Conservation (phyloP, 495 filamentous ascomycete genomes). For the Xylaria nigripes region DNA sequence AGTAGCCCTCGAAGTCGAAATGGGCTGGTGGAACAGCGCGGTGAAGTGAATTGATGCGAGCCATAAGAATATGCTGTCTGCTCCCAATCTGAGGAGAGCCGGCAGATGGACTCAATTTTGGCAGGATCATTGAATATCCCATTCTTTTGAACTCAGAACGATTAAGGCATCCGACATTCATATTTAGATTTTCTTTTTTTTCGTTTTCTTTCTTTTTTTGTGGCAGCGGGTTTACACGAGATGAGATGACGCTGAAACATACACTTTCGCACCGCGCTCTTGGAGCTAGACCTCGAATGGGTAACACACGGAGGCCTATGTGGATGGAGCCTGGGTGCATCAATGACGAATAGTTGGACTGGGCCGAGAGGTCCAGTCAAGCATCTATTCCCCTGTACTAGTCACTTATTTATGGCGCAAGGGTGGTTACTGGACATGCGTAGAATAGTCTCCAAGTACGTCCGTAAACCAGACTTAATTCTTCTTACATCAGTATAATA, state of each 20-base stretch:
- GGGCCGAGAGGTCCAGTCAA: not conserved
- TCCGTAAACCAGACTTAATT: conserved; percentile 4
- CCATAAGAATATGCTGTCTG: not conserved
- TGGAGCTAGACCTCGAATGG: not conserved
- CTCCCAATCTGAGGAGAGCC: not conserved
- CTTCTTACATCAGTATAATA: conserved; percentile 7
- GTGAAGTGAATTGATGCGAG: conserved; percentile 10
- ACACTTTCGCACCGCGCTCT: not conserved
- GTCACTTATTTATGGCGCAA: not conserved
- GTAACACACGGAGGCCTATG: not conserved
- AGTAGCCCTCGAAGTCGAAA: conserved; percentile 24
- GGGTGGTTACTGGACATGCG: conserved; percentile 13
- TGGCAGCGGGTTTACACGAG: conserved; percentile 1
- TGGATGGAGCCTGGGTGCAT: not conserved
- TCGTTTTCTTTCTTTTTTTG: too few species aligned
- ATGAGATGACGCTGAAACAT: not conserved
- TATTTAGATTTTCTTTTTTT: conserved; percentile 9
- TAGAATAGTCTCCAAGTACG: conserved; percentile 7
- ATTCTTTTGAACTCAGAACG: conserved; percentile 4
- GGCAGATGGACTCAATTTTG: conserved; percentile 7
- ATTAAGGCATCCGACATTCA: not conserved
- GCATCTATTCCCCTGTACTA: not conserved
- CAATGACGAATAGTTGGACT: not conserved
- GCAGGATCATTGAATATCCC: conserved; percentile 16
- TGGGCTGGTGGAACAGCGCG: conserved; percentile 13